phyloP scores from a whole-genome alignment of 129 eudicot genomes.

The Artemisia tridentata region DNA sequence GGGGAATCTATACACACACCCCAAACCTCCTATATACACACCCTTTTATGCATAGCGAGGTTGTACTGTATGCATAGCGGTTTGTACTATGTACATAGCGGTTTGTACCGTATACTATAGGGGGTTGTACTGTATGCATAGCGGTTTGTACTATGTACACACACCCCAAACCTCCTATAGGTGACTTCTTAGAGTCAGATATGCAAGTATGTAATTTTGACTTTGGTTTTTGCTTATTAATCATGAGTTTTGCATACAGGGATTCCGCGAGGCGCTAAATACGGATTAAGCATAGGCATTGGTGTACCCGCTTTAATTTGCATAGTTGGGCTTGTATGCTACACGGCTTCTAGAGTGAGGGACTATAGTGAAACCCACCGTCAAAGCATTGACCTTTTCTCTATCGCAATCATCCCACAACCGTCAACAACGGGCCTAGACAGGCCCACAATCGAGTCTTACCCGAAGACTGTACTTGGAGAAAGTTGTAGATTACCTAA shows the following conservation, averaged over 20 bases:
- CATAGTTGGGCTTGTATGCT: slow-evolving; percentile 26
- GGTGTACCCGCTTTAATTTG: slow-evolving; percentile 23
- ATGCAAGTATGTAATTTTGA: not conserved
- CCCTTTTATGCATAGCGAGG: too few relatives aligned
- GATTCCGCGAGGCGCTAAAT: slow-evolving; percentile 25
- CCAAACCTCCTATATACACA: too few relatives aligned
- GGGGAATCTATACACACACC: too few relatives aligned
- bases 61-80: too few relatives aligned
- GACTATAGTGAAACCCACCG: slow-evolving; percentile 2
- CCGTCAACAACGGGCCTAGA: slow-evolving; percentile 38
- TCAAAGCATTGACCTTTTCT: slow-evolving; percentile 27
- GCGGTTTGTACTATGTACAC: too few relatives aligned
- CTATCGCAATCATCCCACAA: slow-evolving; percentile 30
- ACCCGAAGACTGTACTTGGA: slow-evolving; percentile 45
- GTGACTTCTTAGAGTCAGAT: slow-evolving; percentile 8
- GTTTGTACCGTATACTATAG: too few relatives aligned
- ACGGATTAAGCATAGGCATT: slow-evolving; percentile 37
- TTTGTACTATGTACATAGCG: too few relatives aligned
- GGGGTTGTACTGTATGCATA: too few relatives aligned
- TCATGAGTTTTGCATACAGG: slow-evolving; percentile 17
- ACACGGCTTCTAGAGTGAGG: slow-evolving; percentile 7
- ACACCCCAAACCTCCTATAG: too few relatives aligned
- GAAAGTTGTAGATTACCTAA: slow-evolving; percentile 52
- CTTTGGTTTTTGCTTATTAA: not conserved
- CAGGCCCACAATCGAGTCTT: slow-evolving; percentile 47